Evolutionary conservation across 768 basidiomycete genomes (phyloP), one percentile per base, ranked within the genome.

Genomic region (Tephrocybe sp.): DNA sequence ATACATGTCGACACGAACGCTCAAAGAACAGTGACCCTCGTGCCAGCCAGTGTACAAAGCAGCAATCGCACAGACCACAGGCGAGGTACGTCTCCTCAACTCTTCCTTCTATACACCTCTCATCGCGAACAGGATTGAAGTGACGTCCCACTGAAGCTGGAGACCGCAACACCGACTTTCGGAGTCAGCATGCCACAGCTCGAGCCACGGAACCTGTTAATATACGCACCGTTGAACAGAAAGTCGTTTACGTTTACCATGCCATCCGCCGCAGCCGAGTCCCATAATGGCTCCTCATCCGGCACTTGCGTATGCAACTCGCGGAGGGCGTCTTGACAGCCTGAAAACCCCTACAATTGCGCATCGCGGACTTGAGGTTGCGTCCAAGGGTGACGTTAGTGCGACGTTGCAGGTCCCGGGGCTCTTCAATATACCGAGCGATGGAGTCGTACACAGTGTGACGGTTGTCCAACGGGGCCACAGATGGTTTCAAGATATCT

Each of bases 1-100:
- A 61, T 74, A 31, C 65, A 73, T 1, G 73, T 71, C 15, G 59
- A 73, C 32, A 74, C 64, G 52, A 52, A 70, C 12, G 50, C 66
- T 3, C 65, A 64, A 41, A 64, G 69, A 2, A 62, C 68, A 0
- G 56, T 72, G 1, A 64, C 60, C 0, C 55, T 76, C 3, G 53
- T 71, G 6, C n/a, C n/a, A n/a, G n/a, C n/a, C n/a, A n/a, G n/a
- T n/a, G n/a, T 74, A 76, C 61, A 75, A 74, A 49, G 73, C 70
- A 0, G 53, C 60, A 1, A 64, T 76, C 27, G 64, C 60, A 1
- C 75, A 76, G 54, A 60, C 45, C 21, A 76, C 75, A 6, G 75
- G 75, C 26, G 75, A 78, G 62, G 74, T 70, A 45, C 16, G 50
- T 34, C 1, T 15, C 2, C 9, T 18, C 22, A 5, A 5, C n/a